phyloP scores from a whole-genome alignment of 495 filamentous ascomycete genomes.

The Staphylotrichum tortipilum region DNA sequence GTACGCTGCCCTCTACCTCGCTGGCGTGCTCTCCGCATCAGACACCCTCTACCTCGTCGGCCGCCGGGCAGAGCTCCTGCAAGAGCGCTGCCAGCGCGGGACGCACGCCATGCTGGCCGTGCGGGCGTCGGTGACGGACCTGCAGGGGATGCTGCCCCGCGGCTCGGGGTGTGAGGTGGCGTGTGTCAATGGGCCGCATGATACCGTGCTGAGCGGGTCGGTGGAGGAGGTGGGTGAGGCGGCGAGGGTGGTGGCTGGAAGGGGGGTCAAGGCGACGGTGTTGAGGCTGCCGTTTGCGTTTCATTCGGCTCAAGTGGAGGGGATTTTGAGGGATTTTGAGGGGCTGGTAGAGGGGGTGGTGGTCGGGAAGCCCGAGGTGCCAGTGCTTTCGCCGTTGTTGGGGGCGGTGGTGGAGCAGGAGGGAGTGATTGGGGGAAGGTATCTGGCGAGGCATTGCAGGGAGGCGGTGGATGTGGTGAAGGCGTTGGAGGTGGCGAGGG shows the following conservation, averaged over 20 bases:
- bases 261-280: constrained; percentile 54
- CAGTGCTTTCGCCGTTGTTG: constrained; percentile 59
- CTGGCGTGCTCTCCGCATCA: constrained; percentile 65
- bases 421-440: constrained; percentile 45
- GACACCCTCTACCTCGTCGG: constrained; percentile 75
- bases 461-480: constrained; percentile 63
- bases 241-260: constrained; percentile 44
- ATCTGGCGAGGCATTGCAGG: constrained; percentile 56
- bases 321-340: constrained; percentile 57
- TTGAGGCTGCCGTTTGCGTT: constrained; percentile 69
- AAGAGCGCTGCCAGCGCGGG: constrained; percentile 54
- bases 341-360: constrained; percentile 44
- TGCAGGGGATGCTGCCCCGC: constrained; percentile 19
- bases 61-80: constrained; percentile 60
- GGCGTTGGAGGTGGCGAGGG: constrained; percentile 47
- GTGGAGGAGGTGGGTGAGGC: constrained; percentile 44
- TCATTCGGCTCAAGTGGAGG: constrained; percentile 69
- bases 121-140: constrained; percentile 32
- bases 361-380: constrained; percentile 51
- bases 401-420: constrained; percentile 47
- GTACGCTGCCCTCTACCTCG: constrained; percentile 71
- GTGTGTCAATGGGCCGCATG: constrained; percentile 50
- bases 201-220: constrained; percentile 50
- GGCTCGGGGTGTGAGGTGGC: constrained; percentile 32
- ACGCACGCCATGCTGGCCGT: constrained; percentile 61